phyloP scores from a whole-genome alignment of 2,329 filamentous ascomycete genomes.

The Colletotrichum caudatum region DNA sequence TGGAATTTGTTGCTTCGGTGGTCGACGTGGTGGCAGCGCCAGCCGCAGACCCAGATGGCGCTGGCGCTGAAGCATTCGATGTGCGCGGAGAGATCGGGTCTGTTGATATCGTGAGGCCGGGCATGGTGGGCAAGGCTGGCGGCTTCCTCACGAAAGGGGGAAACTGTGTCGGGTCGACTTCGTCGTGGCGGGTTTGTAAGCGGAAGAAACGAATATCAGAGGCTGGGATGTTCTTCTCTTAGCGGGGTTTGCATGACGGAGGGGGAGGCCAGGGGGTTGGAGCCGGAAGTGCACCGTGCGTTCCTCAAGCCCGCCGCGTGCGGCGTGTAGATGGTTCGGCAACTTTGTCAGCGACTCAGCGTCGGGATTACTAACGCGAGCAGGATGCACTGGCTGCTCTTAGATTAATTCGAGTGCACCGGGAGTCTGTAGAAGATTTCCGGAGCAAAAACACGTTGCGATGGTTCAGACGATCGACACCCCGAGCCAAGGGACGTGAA shows the following conservation, averaged over 20 bases:
- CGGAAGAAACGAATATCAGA: slow-evolving; percentile 9
- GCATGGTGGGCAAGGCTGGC: slow-evolving; percentile 45
- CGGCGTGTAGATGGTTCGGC: slow-evolving; percentile 10
- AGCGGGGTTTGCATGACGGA: slow-evolving; percentile 30
- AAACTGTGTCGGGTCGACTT: slow-evolving; percentile 10
- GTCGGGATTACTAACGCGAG: slow-evolving; percentile 12
- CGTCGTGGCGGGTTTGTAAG: slow-evolving; percentile 15
- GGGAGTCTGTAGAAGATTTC: background rate
- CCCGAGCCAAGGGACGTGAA: slow-evolving; percentile 16
- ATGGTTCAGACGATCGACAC: slow-evolving; percentile 14
- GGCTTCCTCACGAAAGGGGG: slow-evolving; percentile 12
- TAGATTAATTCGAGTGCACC: slow-evolving; percentile 9
- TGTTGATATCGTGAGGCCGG: slow-evolving; percentile 48
- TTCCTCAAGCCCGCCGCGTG: background rate
- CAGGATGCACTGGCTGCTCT: slow-evolving; percentile 10
- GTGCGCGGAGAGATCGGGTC: slow-evolving; percentile 43
- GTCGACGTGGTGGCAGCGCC: slow-evolving; percentile 9
- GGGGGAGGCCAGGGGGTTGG: slow-evolving; percentile 24
- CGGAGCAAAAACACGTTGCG: background rate
- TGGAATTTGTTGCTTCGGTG: slow-evolving; percentile 22
- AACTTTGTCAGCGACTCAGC: slow-evolving; percentile 36
- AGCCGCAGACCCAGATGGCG: slow-evolving; percentile 21
- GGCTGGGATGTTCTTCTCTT: slow-evolving; percentile 24
- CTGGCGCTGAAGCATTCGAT: slow-evolving; percentile 40
- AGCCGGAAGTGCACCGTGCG: slow-evolving; percentile 36